These are phyloP conservation scores for Carex arenaria DNA, from an alignment of 202 grass and related monocot species.

Conservation along the genomic window DNA sequence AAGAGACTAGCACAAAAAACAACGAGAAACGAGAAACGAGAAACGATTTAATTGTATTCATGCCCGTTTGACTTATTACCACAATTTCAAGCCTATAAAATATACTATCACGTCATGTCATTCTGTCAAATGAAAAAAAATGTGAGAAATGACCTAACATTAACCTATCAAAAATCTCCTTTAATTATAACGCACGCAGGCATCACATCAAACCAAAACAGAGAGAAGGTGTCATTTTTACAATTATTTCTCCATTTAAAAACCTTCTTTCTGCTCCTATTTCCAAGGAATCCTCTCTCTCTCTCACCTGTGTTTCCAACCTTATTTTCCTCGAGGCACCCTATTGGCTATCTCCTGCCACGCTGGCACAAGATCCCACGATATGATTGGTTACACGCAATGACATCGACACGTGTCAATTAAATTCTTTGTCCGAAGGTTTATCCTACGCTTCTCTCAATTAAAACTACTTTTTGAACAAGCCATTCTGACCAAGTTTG, in stretches of 20 bases:
- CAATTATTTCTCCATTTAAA: slow-evolving; percentile 3
- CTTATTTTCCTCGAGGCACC: slow-evolving; percentile 41
- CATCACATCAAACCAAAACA: slow-evolving; percentile 13
- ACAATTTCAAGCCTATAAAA: slow-evolving; percentile 11
- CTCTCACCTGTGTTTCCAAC: slow-evolving; percentile 6
- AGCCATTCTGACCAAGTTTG: slow-evolving; percentile 19
- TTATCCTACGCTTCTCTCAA: slow-evolving; percentile 4
- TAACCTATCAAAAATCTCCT: slow-evolving; percentile 21
- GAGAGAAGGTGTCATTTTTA: background rate
- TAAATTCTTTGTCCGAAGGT: slow-evolving; percentile 17
- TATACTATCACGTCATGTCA: slow-evolving; percentile 20
- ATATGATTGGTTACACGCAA: slow-evolving; percentile 27
- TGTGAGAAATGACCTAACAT: slow-evolving; percentile 26
- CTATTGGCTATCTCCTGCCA: slow-evolving; percentile 36
- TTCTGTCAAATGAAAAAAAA: background rate
- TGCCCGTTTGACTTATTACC: slow-evolving; percentile 2
- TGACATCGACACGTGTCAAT: background rate
- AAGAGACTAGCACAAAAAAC: background rate
- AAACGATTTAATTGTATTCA: background rate
- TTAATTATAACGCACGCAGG: slow-evolving; percentile 17
- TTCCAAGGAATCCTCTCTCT: slow-evolving; percentile 24
- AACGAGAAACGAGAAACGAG: background rate
- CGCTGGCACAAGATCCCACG: slow-evolving; percentile 39
- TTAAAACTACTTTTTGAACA: slow-evolving; percentile 9
- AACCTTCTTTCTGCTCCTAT: slow-evolving; percentile 14